These are phyloP conservation scores for Phytophthora sp. DNA, from an alignment of 352 stramenopile genomes.

Conservation along the genomic window DNA sequence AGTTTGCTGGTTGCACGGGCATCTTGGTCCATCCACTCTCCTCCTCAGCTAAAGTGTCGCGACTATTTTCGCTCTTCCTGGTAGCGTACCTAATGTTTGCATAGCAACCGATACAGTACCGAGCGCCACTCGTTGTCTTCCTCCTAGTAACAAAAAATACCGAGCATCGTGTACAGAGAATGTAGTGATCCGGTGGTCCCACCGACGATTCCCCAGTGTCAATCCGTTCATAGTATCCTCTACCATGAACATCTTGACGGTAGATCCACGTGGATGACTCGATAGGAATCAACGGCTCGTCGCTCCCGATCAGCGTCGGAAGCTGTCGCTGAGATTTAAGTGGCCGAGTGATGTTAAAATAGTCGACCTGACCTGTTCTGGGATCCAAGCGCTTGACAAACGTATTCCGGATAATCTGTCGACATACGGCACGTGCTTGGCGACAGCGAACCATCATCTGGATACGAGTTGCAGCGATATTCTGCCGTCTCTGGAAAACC, in stretches of 20 bases:
- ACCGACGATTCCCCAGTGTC: slow-evolving; percentile 48
- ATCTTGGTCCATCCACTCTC: slow-evolving; percentile 61
- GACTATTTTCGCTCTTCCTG: too few species aligned
- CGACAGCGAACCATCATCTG: slow-evolving; percentile 70
- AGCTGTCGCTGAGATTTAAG: slow-evolving; percentile 46
- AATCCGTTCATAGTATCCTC: slow-evolving; percentile 57
- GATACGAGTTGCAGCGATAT: slow-evolving; percentile 56
- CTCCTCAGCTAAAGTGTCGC: too few species aligned
- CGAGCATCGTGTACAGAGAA: slow-evolving; percentile 60
- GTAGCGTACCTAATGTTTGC: slow-evolving; percentile 31
- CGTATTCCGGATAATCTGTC: slow-evolving; percentile 54
- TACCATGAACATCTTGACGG: slow-evolving; percentile 49
- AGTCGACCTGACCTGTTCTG: slow-evolving; percentile 52
- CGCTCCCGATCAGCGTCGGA: slow-evolving; percentile 54
- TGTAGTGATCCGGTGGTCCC: slow-evolving; percentile 57
- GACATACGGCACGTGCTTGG: slow-evolving; percentile 47
- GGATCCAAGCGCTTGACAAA: slow-evolving; percentile 75
- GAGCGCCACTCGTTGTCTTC: slow-evolving; percentile 47
- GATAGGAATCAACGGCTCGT: slow-evolving; percentile 54
- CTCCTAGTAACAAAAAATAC: slow-evolving; percentile 64
- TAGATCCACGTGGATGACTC: slow-evolving; percentile 75
- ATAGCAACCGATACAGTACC: slow-evolving; percentile 73
- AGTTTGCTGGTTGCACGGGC: slow-evolving; percentile 57
- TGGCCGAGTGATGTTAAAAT: slow-evolving; percentile 58
- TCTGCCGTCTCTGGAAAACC: slow-evolving; percentile 37